phyloP scores from a whole-genome alignment of 164 flowering plant species.

The Vitis vinifera region DNA sequence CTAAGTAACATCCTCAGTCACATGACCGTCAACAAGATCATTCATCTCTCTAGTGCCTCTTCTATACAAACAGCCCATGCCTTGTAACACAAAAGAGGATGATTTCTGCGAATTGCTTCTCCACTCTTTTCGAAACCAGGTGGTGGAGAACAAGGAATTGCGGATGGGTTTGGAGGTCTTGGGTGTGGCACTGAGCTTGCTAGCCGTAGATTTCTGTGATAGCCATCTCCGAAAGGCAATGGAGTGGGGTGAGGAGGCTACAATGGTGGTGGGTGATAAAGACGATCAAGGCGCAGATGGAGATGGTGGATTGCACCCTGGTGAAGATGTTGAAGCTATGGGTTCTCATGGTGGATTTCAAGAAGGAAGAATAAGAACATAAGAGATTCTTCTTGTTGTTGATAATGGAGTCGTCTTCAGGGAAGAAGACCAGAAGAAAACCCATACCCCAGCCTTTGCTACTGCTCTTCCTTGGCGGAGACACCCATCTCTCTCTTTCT shows the following conservation, averaged over 20 bases:
- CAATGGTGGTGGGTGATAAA: conserved; percentile 44
- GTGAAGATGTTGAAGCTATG: conserved; percentile 26
- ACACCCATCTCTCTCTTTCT: conserved; percentile 23
- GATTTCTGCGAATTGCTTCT: background rate
- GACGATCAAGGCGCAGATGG: conserved; percentile 57
- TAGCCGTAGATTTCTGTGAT: conserved; percentile 1
- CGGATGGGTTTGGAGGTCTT: no score
- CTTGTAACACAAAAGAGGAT: conserved; percentile 51
- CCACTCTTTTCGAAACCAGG: conserved; percentile 7
- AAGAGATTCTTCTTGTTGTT: conserved; percentile 23
- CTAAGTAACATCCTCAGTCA: conserved; percentile 32
- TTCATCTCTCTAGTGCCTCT: conserved; percentile 69
- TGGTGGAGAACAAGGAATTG: background rate
- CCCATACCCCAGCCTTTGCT: conserved; percentile 49
- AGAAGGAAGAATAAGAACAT: conserved; percentile 9
- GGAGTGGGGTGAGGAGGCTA: background rate
- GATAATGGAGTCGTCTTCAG: conserved; percentile 34
- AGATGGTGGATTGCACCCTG: conserved; percentile 75
- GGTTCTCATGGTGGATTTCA: conserved; percentile 3
- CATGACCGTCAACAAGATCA: conserved; percentile 70
- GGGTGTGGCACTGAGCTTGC: background rate
- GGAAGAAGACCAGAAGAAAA: conserved; percentile 63
- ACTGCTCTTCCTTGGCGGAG: conserved; percentile 21
- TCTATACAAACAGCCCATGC: conserved; percentile 65
- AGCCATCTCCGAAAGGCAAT: conserved; percentile 31